A percentile compares a stretch with the other conserved stretches of the same genome.
Evolutionary conservation across 2,329 filamentous ascomycete species (phyloP).

Genomic region (Knufia petricola): DNA sequence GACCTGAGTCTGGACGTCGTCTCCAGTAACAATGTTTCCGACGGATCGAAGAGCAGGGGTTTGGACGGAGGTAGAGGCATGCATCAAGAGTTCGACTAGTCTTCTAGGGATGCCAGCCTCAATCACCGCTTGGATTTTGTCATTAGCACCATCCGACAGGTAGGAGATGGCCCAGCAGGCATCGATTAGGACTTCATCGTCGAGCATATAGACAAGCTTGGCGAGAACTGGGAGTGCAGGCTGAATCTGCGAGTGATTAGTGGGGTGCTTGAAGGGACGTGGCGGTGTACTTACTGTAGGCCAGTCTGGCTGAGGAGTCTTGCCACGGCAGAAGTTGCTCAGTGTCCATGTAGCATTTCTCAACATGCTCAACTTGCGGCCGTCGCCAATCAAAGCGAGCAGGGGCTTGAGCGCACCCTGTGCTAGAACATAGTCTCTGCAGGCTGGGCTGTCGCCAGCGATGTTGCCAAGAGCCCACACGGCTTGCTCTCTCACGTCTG

Average conservation of each 20-base stretch:
- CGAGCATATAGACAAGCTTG: conserved; percentile 96
- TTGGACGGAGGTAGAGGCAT: conserved; percentile 95
- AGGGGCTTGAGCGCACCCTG: conserved; percentile 86
- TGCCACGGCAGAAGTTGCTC: conserved; percentile 99
- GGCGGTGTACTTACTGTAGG: conserved; percentile 59
- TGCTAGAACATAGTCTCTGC: conserved; percentile 90
- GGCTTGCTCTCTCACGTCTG: conserved; percentile 94
- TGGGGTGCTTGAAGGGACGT: conserved; percentile 16
- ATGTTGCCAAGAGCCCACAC: conserved; percentile 99
- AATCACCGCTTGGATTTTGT: conserved; percentile 98
- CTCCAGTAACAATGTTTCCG: conserved; percentile 96
- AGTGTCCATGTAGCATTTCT: conserved; percentile 97
- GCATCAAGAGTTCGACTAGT: conserved; percentile 93
- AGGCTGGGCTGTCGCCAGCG: conserved; percentile 93
- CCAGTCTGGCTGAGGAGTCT: conserved; percentile 98
- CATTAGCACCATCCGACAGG: conserved; percentile 92
- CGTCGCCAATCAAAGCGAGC: conserved; percentile 82
- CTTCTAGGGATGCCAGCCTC: conserved; percentile 95
- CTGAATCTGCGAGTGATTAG: conserved; percentile 56
- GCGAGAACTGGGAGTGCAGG: conserved; percentile 89
- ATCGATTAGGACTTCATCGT: conserved; percentile 96
- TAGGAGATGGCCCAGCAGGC: conserved; percentile 99
- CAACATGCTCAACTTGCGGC: conserved; percentile 98
- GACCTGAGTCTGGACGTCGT: conserved; percentile 97
- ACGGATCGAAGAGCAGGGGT: conserved; percentile 94